phyloP scores from a whole-genome alignment of 73 alveolate species.

The Stentor coeruleus region DNA sequence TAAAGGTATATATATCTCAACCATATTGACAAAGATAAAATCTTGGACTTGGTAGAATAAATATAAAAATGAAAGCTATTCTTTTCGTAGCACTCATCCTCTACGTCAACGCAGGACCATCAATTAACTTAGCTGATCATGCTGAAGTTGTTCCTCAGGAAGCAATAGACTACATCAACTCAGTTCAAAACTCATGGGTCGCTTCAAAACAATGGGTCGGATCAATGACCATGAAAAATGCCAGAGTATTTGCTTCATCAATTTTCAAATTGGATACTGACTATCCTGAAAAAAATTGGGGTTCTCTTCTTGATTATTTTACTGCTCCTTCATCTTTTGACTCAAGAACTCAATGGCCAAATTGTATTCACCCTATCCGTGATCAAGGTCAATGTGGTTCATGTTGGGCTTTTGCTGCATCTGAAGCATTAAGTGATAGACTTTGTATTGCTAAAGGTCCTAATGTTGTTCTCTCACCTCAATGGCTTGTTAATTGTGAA shows the following conservation, averaged over 20 bases:
- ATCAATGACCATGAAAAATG: neutral
- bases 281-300: conserved; percentile 11
- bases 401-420: conserved; percentile 98
- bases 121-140: neutral
- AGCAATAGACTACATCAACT: neutral
- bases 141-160: conserved; percentile 11
- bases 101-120: neutral
- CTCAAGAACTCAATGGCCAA: conserved; percentile 45
- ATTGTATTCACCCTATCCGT: conserved; percentile 43
- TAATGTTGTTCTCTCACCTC: conserved; percentile 67
- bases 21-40: no score
- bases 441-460: conserved; percentile 63
- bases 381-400: conserved; percentile 83
- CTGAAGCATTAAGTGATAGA: conserved; percentile 93
- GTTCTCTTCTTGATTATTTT: neutral
- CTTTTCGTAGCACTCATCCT: neutral
- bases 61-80: neutral
- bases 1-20: no score
- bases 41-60: neutral
- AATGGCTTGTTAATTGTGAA: conserved; percentile 68
- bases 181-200: neutral
- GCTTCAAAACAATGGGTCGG: conserved; percentile 20
- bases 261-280: neutral
- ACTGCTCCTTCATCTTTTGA: conserved; percentile 34
- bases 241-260: neutral